Conservation (phyloP, 306 rosid genomes). For the Lathyrus sativus region DNA sequence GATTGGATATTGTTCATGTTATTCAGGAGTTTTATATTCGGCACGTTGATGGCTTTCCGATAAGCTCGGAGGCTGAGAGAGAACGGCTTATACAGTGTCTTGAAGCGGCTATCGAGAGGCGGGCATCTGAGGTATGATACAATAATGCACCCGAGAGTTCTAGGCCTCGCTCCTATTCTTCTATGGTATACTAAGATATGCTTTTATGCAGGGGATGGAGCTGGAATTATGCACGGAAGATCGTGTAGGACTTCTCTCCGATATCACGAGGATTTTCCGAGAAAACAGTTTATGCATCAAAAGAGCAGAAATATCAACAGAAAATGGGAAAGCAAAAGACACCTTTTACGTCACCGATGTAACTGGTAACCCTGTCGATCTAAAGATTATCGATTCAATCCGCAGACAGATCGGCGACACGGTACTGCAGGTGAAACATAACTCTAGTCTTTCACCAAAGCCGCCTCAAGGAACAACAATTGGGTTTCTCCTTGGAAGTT, state of each 20-base stretch:
- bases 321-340: conserved; percentile 68
- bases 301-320: conserved; percentile 91
- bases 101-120: conserved; percentile 94
- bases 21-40: conserved; percentile 85
- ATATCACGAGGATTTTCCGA: conserved; percentile 86
- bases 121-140: conserved; percentile 73
- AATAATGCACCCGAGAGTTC: not conserved
- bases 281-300: conserved; percentile 84
- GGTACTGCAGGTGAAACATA: conserved; percentile 65
- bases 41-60: conserved; percentile 88
- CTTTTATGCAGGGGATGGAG: conserved; percentile 78
- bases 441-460: conserved; percentile 50
- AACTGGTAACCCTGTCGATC: conserved; percentile 75
- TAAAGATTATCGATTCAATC: conserved; percentile 73
- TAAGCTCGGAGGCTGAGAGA: conserved; percentile 86
- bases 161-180: not conserved
- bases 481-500: conserved; percentile 69
- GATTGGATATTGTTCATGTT: conserved; percentile 16
- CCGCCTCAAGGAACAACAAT: conserved; percentile 55
- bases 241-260: conserved; percentile 54
- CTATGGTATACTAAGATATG: conserved; percentile 37
- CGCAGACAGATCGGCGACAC: conserved; percentile 73
- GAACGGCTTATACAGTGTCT: conserved; percentile 84
- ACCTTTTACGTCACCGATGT: conserved; percentile 85
- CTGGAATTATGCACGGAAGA: conserved; percentile 71